Percentiles rank a stretch among this genome's conserved stretches.
phyloP scores from a whole-genome alignment of 1,139 yeast species.

The Sugiyamaella grinbergsii region DNA sequence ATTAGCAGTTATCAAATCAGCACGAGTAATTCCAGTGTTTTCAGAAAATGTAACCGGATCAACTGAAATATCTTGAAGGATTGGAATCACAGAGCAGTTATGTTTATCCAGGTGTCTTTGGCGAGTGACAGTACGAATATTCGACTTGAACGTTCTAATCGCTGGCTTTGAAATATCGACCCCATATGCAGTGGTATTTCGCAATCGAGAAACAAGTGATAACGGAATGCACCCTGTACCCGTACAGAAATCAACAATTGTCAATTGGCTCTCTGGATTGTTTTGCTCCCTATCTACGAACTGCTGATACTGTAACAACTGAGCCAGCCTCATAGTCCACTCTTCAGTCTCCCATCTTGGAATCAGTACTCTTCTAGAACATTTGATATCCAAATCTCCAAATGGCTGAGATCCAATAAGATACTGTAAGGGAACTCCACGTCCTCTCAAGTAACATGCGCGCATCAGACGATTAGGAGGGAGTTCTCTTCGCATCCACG shows the following conservation, averaged over 20 bases:
- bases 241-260: slow-evolving; percentile 74
- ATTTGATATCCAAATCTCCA: slow-evolving; percentile 62
- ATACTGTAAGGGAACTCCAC: slow-evolving; percentile 74
- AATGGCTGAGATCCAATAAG: slow-evolving; percentile 86
- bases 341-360: slow-evolving; percentile 98
- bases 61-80: slow-evolving; percentile 21
- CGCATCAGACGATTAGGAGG: slow-evolving; percentile 17
- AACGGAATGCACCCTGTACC: slow-evolving; percentile 90
- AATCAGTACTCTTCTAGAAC: slow-evolving; percentile 69
- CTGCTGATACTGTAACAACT: slow-evolving; percentile 31
- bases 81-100: slow-evolving; percentile 10
- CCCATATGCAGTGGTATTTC: slow-evolving; percentile 46
- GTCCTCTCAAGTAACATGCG: slow-evolving; percentile 39
- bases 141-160: slow-evolving; percentile 51
- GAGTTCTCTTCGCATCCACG: slow-evolving; percentile 51
- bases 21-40: slow-evolving; percentile 17
- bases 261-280: slow-evolving; percentile 28
- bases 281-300: slow-evolving; percentile 9
- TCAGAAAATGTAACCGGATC: slow-evolving; percentile 19
- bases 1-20: slow-evolving; percentile 69
- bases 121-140: slow-evolving; percentile 37
- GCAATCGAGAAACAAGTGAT: slow-evolving; percentile 39
- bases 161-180: slow-evolving; percentile 66
- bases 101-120: not conserved
- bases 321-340: slow-evolving; percentile 61